phyloP scores from a whole-genome alignment of 2,329 filamentous ascomycete genomes.

The Aspergillus sclerotialis region DNA sequence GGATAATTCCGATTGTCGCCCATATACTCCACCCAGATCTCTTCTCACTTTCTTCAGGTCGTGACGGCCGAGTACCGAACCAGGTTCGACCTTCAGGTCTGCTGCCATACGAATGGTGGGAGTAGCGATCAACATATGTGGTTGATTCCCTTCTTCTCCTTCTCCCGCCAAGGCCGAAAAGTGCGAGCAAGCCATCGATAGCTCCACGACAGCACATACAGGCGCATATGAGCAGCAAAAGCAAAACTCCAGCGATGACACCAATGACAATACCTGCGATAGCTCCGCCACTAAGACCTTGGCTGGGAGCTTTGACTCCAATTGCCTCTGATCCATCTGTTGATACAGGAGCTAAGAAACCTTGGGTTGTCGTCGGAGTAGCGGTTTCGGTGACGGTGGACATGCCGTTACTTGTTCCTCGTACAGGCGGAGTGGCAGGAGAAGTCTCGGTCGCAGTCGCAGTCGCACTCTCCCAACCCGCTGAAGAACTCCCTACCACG shows the following conservation, averaged over 20 bases:
- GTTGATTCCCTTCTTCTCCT: conserved; percentile 32
- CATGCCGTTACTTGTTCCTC: conserved; percentile 38
- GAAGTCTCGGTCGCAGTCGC: conserved; percentile 30
- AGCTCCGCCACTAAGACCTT: conserved; percentile 40
- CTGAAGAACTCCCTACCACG: conserved; percentile 34
- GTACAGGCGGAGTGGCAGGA: conserved; percentile 32
- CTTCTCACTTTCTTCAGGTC: conserved; percentile 26
- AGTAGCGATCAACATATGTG: conserved; percentile 31
- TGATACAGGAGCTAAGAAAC: conserved; percentile 39
- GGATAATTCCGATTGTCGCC: conserved; percentile 35
- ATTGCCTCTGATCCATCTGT: conserved; percentile 35
- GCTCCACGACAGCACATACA: conserved; percentile 38
- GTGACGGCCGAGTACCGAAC: conserved; percentile 35
- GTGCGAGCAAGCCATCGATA: conserved; percentile 33
- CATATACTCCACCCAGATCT: conserved; percentile 32
- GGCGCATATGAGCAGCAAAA: conserved; percentile 38
- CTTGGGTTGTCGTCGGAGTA: conserved; percentile 35
- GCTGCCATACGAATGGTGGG: conserved; percentile 25
- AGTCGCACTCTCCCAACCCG: conserved; percentile 28
- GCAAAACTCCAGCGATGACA: conserved; percentile 37
- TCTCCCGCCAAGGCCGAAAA: conserved; percentile 32
- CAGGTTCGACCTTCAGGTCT: conserved; percentile 28
- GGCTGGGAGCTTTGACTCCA: conserved; percentile 21
- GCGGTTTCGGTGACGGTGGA: conserved; percentile 38
- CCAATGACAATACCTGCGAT: conserved; percentile 48